These are phyloP conservation scores for Stereum hirsutum DNA, from an alignment of 1,284 basidiomycete genomes.

Conservation along the genomic window DNA sequence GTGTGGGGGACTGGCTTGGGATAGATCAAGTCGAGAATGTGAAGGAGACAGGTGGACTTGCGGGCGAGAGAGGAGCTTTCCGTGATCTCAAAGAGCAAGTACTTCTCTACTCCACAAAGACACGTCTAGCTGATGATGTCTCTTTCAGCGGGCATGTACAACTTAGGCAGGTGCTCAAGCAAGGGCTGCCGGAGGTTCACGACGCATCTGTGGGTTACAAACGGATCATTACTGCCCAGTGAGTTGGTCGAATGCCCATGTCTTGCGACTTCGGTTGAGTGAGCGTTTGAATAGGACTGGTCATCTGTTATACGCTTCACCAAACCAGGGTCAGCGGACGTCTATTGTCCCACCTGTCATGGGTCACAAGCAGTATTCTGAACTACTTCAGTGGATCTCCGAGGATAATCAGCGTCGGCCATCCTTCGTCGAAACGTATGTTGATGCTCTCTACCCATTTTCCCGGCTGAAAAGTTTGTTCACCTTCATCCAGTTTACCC, in stretches of 20 bases:
- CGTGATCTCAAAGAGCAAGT: too few relatives aligned
- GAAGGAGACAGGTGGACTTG: neutral
- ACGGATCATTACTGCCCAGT: neutral
- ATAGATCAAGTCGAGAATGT: neutral
- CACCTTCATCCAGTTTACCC: slow-evolving; percentile 32
- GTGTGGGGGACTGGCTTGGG: slow-evolving; percentile 45
- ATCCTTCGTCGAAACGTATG: slow-evolving; percentile 30
- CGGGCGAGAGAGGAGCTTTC: neutral
- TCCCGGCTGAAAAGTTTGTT: slow-evolving; percentile 2
- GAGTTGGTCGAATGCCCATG: neutral
- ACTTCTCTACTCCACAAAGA: neutral
- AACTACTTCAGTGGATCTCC: neutral
- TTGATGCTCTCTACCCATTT: neutral
- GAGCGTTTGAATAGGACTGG: neutral
- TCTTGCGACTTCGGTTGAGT: neutral
- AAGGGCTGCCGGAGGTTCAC: neutral
- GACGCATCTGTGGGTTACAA: neutral
- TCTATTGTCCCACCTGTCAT: neutral
- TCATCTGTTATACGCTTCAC: slow-evolving; percentile 1
- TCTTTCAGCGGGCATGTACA: neutral
- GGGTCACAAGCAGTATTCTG: neutral
- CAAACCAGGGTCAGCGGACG: neutral
- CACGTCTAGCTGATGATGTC: neutral
- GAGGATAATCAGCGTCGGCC: neutral
- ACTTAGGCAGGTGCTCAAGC: neutral